Percentiles rank a stretch among this genome's conserved stretches.
These are phyloP conservation scores for Boletus smithii DNA, from an alignment of 1,284 basidiomycete genomes.

Conservation along the genomic window DNA sequence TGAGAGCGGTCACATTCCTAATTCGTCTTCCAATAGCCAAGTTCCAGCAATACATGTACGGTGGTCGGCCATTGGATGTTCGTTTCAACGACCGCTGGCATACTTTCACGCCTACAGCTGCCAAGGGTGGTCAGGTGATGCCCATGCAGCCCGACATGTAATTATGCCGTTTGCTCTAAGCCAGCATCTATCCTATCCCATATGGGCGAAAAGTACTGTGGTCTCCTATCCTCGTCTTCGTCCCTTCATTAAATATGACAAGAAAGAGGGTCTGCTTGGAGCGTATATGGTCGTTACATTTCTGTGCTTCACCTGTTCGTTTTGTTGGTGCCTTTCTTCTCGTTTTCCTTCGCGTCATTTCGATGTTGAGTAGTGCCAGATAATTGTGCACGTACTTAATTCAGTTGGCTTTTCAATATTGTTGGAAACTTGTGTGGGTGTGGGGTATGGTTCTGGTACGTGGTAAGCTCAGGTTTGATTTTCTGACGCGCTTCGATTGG, in stretches of 20 bases:
- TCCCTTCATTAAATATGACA: neutral
- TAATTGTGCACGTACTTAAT: slow-evolving; percentile 3
- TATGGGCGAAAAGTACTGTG: neutral
- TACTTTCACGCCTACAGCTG: slow-evolving; percentile 79
- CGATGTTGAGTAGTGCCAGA: slow-evolving; percentile 8
- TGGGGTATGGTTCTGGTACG: neutral
- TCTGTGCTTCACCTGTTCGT: neutral
- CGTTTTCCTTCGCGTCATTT: neutral
- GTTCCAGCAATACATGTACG: slow-evolving; percentile 90
- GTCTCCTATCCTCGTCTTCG: neutral
- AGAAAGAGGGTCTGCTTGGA: slow-evolving; percentile 4
- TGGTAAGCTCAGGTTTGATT: neutral
- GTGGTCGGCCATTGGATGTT: slow-evolving; percentile 82
- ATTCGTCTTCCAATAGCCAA: slow-evolving; percentile 54
- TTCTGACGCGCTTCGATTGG: neutral
- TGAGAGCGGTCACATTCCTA: neutral
- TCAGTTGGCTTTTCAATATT: neutral
- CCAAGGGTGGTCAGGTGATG: slow-evolving; percentile 74
- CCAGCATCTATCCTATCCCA: neutral
- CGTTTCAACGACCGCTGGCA: slow-evolving; percentile 93
- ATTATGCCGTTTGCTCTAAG: slow-evolving; percentile 1
- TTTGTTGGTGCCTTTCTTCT: neutral
- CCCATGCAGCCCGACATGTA: slow-evolving; percentile 52
- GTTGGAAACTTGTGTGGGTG: neutral
- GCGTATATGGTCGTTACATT: slow-evolving; percentile 2